A percentile compares a stretch with the other conserved stretches of the same genome.
phyloP scores from a whole-genome alignment of 352 stramenopile species.

The Saprolegnia parasitica region DNA sequence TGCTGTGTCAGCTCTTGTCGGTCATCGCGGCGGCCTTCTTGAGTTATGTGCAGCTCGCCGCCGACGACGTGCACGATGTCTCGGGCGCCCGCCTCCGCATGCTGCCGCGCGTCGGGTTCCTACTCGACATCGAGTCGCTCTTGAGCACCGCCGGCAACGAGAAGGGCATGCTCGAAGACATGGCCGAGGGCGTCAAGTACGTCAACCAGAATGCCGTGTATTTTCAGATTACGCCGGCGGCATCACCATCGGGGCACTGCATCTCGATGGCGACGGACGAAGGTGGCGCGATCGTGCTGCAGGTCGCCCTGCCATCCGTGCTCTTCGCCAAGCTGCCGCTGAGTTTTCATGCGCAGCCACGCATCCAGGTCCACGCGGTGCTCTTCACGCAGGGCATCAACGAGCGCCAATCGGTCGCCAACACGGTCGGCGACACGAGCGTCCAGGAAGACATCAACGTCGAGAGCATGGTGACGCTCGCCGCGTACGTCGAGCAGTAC shows the following conservation, averaged over 20 bases:
- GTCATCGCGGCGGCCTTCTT: slow-evolving; percentile 73
- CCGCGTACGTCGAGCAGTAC: slow-evolving; percentile 75
- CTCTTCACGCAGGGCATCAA: slow-evolving; percentile 92
- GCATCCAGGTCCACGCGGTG: slow-evolving; percentile 67
- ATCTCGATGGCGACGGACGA: background rate
- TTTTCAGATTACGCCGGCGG: slow-evolving; percentile 66
- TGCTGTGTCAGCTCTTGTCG: slow-evolving; percentile 65
- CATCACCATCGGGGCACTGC: slow-evolving; percentile 48
- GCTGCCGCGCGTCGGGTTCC: slow-evolving; percentile 69
- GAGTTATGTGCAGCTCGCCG: slow-evolving; percentile 57
- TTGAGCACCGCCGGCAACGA: slow-evolving; percentile 92
- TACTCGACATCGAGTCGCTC: slow-evolving; percentile 93
- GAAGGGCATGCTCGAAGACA: slow-evolving; percentile 94
- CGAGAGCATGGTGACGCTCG: slow-evolving; percentile 61
- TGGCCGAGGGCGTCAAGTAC: slow-evolving; percentile 83
- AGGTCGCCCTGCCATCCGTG: slow-evolving; percentile 57
- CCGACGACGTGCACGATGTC: slow-evolving; percentile 41
- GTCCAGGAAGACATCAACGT: slow-evolving; percentile 83
- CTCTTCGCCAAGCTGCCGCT: slow-evolving; percentile 54
- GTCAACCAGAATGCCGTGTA: slow-evolving; percentile 64
- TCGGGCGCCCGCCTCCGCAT: slow-evolving; percentile 58
- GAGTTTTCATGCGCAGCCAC: slow-evolving; percentile 52
- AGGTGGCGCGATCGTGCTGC: slow-evolving; percentile 56
- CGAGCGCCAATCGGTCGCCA: slow-evolving; percentile 90
- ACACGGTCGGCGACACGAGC: slow-evolving; percentile 76